A percentile compares a stretch with the other conserved stretches of the same genome.
Evolutionary conservation across 1,284 basidiomycete genomes (phyloP).

Genomic region (Tilletia indica): DNA sequence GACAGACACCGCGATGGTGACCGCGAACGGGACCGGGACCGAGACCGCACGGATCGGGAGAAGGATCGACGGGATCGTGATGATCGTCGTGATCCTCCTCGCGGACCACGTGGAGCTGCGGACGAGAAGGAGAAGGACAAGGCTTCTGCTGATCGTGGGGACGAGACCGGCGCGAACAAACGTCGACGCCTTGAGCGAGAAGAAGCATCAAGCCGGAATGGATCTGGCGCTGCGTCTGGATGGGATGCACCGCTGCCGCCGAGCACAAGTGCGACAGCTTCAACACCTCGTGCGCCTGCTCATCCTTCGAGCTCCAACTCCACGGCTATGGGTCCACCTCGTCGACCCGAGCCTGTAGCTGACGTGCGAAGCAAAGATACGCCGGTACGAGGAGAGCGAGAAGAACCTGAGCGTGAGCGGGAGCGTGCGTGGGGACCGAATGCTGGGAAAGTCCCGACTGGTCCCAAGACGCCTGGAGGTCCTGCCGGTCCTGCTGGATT

Average conservation of each 20-base stretch:
- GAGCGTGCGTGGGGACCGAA: background rate
- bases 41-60: slow-evolving; percentile 15
- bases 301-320: background rate
- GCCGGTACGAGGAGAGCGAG: background rate
- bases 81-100: background rate
- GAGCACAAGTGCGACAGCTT: background rate
- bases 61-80: slow-evolving; percentile 7
- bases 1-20: slow-evolving; percentile 8
- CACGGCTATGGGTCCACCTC: slow-evolving; percentile 1
- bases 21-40: background rate
- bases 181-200: slow-evolving; percentile 2
- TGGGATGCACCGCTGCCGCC: background rate
- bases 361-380: background rate
- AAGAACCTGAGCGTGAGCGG: background rate
- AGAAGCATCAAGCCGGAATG: background rate
- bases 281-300: background rate
- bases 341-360: background rate
- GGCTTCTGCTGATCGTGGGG: background rate
- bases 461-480: background rate
- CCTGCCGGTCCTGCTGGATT: too few species aligned
- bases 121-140: background rate
- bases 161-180: background rate
- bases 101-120: background rate
- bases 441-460: slow-evolving; percentile 1
- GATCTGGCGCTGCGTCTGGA: background rate